A percentile compares a stretch with the other conserved stretches of the same genome.
Evolutionary conservation across 495 filamentous ascomycete genomes (phyloP).

Genomic region (Penicillium simplicissimum): DNA sequence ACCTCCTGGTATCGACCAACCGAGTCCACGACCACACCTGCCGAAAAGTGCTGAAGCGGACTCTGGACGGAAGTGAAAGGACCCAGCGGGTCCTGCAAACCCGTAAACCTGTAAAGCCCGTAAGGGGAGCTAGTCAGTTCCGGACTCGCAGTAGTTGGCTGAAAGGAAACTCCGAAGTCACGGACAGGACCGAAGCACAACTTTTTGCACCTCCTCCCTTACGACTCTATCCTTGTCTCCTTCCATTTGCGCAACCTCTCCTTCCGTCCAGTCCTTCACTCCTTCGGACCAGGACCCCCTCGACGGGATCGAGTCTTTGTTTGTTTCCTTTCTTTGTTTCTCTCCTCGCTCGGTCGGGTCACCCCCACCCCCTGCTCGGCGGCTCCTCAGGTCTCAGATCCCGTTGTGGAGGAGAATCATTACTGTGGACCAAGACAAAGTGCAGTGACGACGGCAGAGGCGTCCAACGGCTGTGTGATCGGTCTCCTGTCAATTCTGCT

Average conservation of each 20-base stretch:
- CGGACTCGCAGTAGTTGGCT: neutral
- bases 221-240: slow-evolving; percentile 6
- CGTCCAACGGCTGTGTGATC: neutral
- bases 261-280: slow-evolving; percentile 28
- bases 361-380: slow-evolving; percentile 14
- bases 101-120: slow-evolving; percentile 5
- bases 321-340: slow-evolving; percentile 5
- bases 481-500: neutral
- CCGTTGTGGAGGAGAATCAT: slow-evolving; percentile 14
- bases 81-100: neutral
- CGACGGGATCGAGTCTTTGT: slow-evolving; percentile 2
- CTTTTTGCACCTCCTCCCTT: slow-evolving; percentile 26
- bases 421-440: slow-evolving; percentile 8
- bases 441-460: slow-evolving; percentile 1
- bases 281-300: slow-evolving; percentile 26
- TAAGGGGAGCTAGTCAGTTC: slow-evolving; percentile 1
- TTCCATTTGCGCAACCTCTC: neutral
- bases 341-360: slow-evolving; percentile 7
- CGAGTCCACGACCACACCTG: neutral
- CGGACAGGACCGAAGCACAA: slow-evolving; percentile 8
- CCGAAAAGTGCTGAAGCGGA: too few species aligned
- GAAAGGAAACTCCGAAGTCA: slow-evolving; percentile 24
- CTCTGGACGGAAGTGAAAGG: slow-evolving; percentile 1
- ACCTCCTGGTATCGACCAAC: neutral
- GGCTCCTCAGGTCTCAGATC: slow-evolving; percentile 20